Evolutionary conservation across 768 basidiomycete genomes (phyloP), one percentile per base, ranked within the genome.

Genomic region (Nevesoporus exiguus): DNA sequence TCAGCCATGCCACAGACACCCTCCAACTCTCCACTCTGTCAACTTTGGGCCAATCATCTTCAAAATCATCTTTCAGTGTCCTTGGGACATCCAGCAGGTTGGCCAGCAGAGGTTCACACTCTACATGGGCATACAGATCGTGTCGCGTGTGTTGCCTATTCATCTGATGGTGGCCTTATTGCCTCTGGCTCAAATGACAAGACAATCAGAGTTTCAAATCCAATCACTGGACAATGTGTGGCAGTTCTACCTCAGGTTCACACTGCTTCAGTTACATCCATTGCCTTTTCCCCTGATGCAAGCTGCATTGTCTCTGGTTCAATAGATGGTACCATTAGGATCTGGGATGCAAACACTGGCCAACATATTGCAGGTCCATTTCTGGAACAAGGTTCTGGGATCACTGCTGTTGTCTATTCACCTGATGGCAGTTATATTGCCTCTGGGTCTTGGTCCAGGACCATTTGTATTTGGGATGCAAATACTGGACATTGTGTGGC

Each of bases 1-100:
- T 76, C 75, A 29, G 75, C 71, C 19, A 56, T 76, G 33, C 66
- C 73, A 9, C 73, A 72, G 36, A 55, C 64, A 11, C 73, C 75
- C 2, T 52, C 36, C 1, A 54, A 58, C 27, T 70, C 67, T 25
- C 36, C 50, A 9, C 55, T 76, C 3, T 65, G 33, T 40, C 57
- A 34, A 52, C 59, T 42, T 57, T 70, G 31, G 69, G 67, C 8
- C 17, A 37, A 30, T 51, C 60, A 62, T 60, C 56, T 57, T 17
- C 24, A 62, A 40, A 49, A 52, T 14, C 33, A 56, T 63, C 44
- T 59, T 29, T 52, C 27, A 37, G 54, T 61, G 4, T 33, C 15
- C n/a, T 36, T 50, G 15, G 62, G 62, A 17, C 39, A 51, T 27
- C 51, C 42, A 19, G 4, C 24, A 13, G 41, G 21, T 11, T 63